Evolutionary conservation across 805 yeast species (phyloP).

Genomic region (Candida qinlingensis): DNA sequence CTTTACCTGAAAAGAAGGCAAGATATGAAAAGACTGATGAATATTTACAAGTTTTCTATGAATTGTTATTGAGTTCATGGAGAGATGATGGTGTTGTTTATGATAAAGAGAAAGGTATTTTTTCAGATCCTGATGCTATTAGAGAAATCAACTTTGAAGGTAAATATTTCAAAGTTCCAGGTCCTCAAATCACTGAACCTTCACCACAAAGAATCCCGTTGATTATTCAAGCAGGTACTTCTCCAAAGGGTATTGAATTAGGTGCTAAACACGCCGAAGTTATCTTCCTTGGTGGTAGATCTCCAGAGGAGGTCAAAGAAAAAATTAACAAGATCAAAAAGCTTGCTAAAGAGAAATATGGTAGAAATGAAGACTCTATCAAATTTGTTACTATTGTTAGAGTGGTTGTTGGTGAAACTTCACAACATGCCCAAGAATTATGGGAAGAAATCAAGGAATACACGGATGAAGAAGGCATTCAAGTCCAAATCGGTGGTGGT

Average conservation of each 20-base stretch:
- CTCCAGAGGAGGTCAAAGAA: constrained; percentile 29
- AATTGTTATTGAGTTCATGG: constrained; percentile 38
- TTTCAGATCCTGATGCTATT: constrained; percentile 32
- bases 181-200: constrained; percentile 38
- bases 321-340: constrained; percentile 29
- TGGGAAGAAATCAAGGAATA: constrained; percentile 27
- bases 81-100: constrained; percentile 32
- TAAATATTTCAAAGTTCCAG: constrained; percentile 35
- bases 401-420: constrained; percentile 33
- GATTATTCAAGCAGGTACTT: constrained; percentile 40
- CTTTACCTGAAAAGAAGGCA: constrained; percentile 19
- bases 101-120: constrained; percentile 13
- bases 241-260: constrained; percentile 33
- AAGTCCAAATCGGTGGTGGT: constrained; percentile 39
- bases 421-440: constrained; percentile 35
- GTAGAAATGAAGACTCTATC: constrained; percentile 32
- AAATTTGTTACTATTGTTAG: constrained; percentile 35
- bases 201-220: constrained; percentile 40
- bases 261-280: constrained; percentile 41
- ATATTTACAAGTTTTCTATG: constrained; percentile 35
- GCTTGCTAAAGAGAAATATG: constrained; percentile 29
- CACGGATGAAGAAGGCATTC: constrained; percentile 37
- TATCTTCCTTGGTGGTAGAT: constrained; percentile 31
- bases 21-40: constrained; percentile 39
- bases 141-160: constrained; percentile 37